A percentile compares a stretch with the other conserved stretches of the same genome.
phyloP scores from a whole-genome alignment of 345 rosid genomes.

The Salix brachista region DNA sequence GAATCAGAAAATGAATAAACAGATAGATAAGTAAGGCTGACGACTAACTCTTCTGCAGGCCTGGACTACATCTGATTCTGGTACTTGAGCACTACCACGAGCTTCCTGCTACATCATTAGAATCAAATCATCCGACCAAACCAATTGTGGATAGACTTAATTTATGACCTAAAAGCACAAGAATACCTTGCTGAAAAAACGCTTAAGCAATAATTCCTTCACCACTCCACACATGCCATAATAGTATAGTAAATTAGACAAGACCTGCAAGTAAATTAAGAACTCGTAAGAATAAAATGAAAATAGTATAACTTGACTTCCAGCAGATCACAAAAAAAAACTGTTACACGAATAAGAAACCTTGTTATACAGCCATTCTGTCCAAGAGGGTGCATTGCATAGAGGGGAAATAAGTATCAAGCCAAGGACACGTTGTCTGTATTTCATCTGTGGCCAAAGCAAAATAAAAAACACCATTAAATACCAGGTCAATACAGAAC shows the following conservation, averaged over 20 bases:
- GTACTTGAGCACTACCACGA: conserved; percentile 71
- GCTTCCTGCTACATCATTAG: conserved; percentile 56
- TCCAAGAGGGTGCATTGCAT: conserved; percentile 91
- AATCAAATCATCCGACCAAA: conserved; percentile 21
- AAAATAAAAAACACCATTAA: conserved; percentile 4
- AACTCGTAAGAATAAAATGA: conserved; percentile 5
- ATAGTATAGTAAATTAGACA: conserved; percentile 78
- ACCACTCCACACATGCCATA: conserved; percentile 94
- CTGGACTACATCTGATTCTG: conserved; percentile 75
- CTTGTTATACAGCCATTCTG: conserved; percentile 83
- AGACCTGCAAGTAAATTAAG: conserved; percentile 47
- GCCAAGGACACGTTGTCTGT: conserved; percentile 82
- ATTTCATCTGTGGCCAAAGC: conserved; percentile 66
- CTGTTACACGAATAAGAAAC: conserved; percentile 31
- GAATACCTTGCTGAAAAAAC: conserved; percentile 88
- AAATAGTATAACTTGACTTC: background rate
- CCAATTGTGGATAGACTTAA: conserved; percentile 5
- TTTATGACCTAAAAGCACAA: conserved; percentile 11
- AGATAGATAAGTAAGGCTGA: conserved; percentile 3
- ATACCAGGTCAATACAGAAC: background rate
- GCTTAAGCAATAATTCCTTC: conserved; percentile 77
- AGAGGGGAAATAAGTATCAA: conserved; percentile 92
- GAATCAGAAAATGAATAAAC: background rate
- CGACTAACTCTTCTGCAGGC: conserved; percentile 76
- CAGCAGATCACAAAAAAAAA: conserved; percentile 9